Conservation (phyloP, 2,329 filamentous ascomycete genomes). For the Cercospora sesami region DNA sequence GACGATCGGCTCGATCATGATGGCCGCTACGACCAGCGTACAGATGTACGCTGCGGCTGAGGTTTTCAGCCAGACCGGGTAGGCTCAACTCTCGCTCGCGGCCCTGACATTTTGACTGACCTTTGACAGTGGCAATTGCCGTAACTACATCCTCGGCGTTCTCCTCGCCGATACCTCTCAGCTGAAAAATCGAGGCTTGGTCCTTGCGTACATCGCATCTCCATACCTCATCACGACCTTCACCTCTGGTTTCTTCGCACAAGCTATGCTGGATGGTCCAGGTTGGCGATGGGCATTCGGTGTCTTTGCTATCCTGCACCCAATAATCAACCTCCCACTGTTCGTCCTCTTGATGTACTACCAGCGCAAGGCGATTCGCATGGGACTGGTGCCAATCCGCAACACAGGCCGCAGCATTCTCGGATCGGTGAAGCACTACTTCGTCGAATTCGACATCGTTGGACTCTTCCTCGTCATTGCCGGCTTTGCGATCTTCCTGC, state of each 20-base stretch:
- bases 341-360: constrained; percentile 31
- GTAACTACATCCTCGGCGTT: constrained; percentile 34
- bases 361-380: constrained; percentile 30
- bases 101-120: not conserved
- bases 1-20: constrained; percentile 33
- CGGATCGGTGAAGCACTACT: constrained; percentile 31
- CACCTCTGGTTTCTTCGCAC: constrained; percentile 30
- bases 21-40: constrained; percentile 33
- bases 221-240: constrained; percentile 38
- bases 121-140: constrained; percentile 25
- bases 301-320: constrained; percentile 36
- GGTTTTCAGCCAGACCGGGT: constrained; percentile 34
- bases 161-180: constrained; percentile 37
- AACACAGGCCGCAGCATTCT: constrained; percentile 26
- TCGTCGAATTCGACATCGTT: constrained; percentile 34
- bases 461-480: constrained; percentile 35
- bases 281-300: constrained; percentile 38
- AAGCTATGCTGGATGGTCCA: constrained; percentile 28
- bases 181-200: constrained; percentile 34
- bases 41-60: constrained; percentile 35
- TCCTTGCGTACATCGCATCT: constrained; percentile 34
- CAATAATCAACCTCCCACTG: constrained; percentile 30
- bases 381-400: constrained; percentile 27
- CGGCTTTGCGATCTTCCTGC: constrained; percentile 65
- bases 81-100: not conserved